Conservation (phyloP, 495 filamentous ascomycete species). For the Pseudomonodictys pantanalensis region DNA sequence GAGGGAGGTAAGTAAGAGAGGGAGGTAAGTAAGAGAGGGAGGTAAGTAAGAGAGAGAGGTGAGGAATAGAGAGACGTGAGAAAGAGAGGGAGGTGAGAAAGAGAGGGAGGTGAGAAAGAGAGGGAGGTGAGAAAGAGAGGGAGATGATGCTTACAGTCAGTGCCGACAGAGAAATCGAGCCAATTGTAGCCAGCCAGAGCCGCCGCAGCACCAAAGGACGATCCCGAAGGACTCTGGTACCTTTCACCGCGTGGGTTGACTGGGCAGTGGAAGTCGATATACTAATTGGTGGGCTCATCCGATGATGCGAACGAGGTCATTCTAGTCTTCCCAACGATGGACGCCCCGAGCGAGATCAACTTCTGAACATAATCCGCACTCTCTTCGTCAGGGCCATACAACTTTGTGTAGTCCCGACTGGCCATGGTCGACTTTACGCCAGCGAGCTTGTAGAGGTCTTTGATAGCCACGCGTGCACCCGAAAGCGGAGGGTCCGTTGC, state of each 20-base stretch:
- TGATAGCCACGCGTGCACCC: not conserved
- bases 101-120: not conserved
- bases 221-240: constrained; percentile 8
- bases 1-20: not conserved
- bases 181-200: constrained; percentile 4
- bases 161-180: constrained; percentile 10
- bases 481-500: not conserved
- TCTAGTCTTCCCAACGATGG: constrained; percentile 14
- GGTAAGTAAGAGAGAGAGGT: too few species aligned
- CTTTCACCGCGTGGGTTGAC: constrained; percentile 19
- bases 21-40: not conserved
- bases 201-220: not conserved
- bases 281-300: not conserved
- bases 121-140: not conserved
- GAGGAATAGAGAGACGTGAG: not conserved
- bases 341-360: constrained; percentile 2
- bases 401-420: not conserved
- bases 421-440: not conserved
- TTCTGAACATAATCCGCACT: not conserved
- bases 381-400: not conserved
- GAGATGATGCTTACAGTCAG: not conserved
- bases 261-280: not conserved
- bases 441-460: constrained; percentile 1
- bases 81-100: not conserved
- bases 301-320: not conserved